A percentile compares a stretch with the other conserved stretches of the same genome.
Evolutionary conservation across 106 monocot species (phyloP).

Genomic region (Hemerocallis citrina): DNA sequence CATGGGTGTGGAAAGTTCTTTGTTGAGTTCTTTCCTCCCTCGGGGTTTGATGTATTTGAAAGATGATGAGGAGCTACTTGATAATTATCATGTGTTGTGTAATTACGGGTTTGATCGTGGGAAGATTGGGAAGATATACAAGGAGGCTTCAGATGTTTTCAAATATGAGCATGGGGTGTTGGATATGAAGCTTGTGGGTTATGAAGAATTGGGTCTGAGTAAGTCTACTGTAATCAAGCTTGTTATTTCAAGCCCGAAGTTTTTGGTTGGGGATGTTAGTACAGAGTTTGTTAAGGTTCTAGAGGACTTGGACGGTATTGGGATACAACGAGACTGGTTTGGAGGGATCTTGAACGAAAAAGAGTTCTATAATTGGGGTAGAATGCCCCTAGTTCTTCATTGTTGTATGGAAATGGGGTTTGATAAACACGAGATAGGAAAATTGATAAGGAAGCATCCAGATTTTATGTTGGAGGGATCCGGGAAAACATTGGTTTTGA

Average conservation of each 20-base stretch:
- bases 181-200: slow-evolving; percentile 38
- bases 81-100: slow-evolving; percentile 61
- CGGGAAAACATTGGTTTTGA: slow-evolving; percentile 17
- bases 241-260: slow-evolving; percentile 31
- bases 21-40: slow-evolving; percentile 43
- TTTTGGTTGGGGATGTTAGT: slow-evolving; percentile 35
- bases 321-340: slow-evolving; percentile 44
- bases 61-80: slow-evolving; percentile 41
- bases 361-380: slow-evolving; percentile 46
- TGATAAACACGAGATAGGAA: slow-evolving; percentile 13
- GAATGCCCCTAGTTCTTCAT: slow-evolving; percentile 31
- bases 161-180: slow-evolving; percentile 24
- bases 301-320: slow-evolving; percentile 34
- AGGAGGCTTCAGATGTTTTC: slow-evolving; percentile 43
- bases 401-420: slow-evolving; percentile 40
- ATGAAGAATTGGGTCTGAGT: slow-evolving; percentile 54
- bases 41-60: slow-evolving; percentile 48
- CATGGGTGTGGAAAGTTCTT: slow-evolving; percentile 50
- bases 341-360: slow-evolving; percentile 27
- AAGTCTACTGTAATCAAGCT: slow-evolving; percentile 43
- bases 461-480: slow-evolving; percentile 44
- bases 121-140: slow-evolving; percentile 74
- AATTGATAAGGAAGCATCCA: slow-evolving; percentile 30
- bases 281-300: slow-evolving; percentile 30
- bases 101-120: slow-evolving; percentile 63